Evolutionary conservation across 495 filamentous ascomycete species (phyloP), one percentile per base, ranked within the genome.

Genomic region (Xylaria castorea): DNA sequence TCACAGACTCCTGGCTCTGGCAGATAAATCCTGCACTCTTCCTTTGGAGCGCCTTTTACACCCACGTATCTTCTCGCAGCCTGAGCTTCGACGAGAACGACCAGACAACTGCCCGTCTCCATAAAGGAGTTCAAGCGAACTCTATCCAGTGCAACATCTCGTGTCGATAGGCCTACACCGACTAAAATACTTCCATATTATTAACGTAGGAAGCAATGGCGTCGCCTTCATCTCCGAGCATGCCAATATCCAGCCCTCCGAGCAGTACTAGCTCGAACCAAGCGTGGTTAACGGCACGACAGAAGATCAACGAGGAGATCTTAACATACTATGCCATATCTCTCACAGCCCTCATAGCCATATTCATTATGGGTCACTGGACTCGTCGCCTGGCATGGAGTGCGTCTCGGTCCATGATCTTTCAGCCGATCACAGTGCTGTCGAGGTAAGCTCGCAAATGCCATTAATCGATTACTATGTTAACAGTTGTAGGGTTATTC

Each of bases 331-430:
- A 84, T 67, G 84, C 84, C 53, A 82, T 80, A 7, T 81, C 80
- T 25, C 76, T 88, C 5, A 80, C 79, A 61, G 82, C 82, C 8
- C 81, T 89, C n/a, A 83, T 88, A 22, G 83, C 76, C 50, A 51
- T 88, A 63, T 88, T 88, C 73, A 81, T 85, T 22, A n/a, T 88
- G 50, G 79, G 81, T 48, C 85, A 87, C 67, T 87, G 84, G 85
- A 66, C 80, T 20, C 80, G 81, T 27, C 70, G 63, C 20, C 25
- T 74, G 11, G 72, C 72, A 48, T 72, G 68, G 74, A 68, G 68
- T 30, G 58, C 74, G 30, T 74, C 77, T 69, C 73, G 64, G 27
- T 73, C 75, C 67, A 64, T 61, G 14, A 22, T 78, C 20, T 51
- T 74, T 20, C 30, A 66, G 12, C 77, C 77, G 40, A 68, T 78